phyloP scores from a whole-genome alignment of 192 early-diverging fungal genomes.

The Coemansia sp. region DNA sequence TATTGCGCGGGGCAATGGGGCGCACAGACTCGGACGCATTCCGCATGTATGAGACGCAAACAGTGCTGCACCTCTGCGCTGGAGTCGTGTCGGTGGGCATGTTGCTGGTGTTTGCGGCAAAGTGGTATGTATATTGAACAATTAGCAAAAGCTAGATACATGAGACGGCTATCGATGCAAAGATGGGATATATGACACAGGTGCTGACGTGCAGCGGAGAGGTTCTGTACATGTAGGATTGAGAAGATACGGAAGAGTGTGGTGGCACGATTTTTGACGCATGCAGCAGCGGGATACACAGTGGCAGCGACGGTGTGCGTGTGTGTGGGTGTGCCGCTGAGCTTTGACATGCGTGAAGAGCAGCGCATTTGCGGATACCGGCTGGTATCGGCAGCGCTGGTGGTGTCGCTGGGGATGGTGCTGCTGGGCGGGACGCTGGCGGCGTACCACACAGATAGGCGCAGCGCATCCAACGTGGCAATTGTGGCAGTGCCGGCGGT shows the following conservation, averaged over 20 bases:
- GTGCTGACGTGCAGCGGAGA: neutral
- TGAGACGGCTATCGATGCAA: neutral
- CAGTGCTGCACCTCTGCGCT: constrained; percentile 33
- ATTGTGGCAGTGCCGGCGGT: constrained; percentile 29
- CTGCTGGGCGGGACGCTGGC: constrained; percentile 34
- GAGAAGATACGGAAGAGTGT: constrained; percentile 19
- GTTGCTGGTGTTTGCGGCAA: constrained; percentile 19
- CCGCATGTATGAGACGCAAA: constrained; percentile 46
- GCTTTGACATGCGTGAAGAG: constrained; percentile 33
- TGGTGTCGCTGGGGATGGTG: constrained; percentile 26
- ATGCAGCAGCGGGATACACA: constrained; percentile 32
- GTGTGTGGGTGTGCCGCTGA: constrained; percentile 41
- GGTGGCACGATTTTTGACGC: constrained; percentile 30
- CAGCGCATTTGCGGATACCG: constrained; percentile 44
- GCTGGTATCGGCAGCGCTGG: constrained; percentile 34
- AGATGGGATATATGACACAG: neutral
- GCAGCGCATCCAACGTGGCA: constrained; percentile 5
- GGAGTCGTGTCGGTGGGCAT: constrained; percentile 30
- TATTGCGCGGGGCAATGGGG: constrained; percentile 44
- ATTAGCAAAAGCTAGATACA: neutral
- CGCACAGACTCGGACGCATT: constrained; percentile 33
- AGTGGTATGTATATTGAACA: constrained; percentile 12
- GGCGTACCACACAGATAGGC: constrained; percentile 32
- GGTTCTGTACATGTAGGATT: constrained; percentile 36
- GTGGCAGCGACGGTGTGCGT: constrained; percentile 25